These are phyloP conservation scores for Arabidopsis lyrata DNA, from an alignment of 441 rosid genomes.

Conservation along the genomic window DNA sequence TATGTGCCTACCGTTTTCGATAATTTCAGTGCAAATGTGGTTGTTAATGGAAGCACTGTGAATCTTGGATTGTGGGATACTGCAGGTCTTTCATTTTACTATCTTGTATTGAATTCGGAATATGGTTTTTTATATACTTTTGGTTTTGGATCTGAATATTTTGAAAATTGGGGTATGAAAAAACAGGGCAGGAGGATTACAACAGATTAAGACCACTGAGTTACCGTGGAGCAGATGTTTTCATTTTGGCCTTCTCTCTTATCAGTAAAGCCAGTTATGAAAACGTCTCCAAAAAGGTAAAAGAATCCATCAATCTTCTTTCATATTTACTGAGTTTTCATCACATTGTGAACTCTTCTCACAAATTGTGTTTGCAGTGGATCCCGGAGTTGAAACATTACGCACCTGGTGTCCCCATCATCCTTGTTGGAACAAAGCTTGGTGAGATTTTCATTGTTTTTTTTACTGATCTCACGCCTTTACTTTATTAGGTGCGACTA, in stretches of 20 bases:
- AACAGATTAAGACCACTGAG: conserved; percentile 60
- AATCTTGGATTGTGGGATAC: conserved; percentile 77
- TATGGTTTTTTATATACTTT: background rate
- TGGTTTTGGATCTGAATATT: conserved; percentile 22
- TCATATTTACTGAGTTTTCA: background rate
- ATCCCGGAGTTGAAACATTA: conserved; percentile 58
- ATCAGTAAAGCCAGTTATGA: conserved; percentile 61
- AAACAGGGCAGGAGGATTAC: conserved; percentile 58
- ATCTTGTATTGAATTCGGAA: conserved; percentile 5
- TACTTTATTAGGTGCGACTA: background rate
- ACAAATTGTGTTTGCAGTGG: conserved; percentile 48
- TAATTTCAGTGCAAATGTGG: conserved; percentile 80
- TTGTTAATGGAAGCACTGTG: conserved; percentile 66
- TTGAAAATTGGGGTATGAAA: conserved; percentile 8
- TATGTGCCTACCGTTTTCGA: conserved; percentile 79
- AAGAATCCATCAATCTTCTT: background rate
- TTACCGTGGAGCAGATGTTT: conserved; percentile 59
- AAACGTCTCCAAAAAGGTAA: conserved; percentile 56
- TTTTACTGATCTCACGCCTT: conserved; percentile 3
- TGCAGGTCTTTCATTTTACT: conserved; percentile 50
- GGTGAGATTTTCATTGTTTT: conserved; percentile 44
- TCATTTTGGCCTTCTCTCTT: conserved; percentile 60
- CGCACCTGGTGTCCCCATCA: conserved; percentile 53
- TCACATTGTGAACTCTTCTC: conserved; percentile 11
- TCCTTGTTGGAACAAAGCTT: conserved; percentile 59